These are phyloP conservation scores for Calendula officinalis DNA, from an alignment of 129 eudicot genomes.

Conservation along the genomic window DNA sequence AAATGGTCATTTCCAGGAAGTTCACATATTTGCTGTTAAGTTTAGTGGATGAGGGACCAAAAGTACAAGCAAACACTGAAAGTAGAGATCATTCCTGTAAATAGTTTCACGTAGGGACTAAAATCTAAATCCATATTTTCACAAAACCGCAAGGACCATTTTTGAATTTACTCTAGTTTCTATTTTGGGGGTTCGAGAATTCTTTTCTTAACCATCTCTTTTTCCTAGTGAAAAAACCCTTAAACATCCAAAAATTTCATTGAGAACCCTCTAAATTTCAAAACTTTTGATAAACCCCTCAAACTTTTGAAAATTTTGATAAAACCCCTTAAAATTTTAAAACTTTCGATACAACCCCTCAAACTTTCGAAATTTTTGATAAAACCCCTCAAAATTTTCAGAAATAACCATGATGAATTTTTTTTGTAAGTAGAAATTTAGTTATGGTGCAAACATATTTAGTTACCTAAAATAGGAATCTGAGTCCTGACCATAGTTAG, in stretches of 20 bases:
- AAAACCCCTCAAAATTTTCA: background rate
- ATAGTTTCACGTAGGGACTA: no score
- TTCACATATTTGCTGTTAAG: no score
- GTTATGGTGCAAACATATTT: constrained; percentile 1
- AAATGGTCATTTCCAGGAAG: no score
- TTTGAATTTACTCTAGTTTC: background rate
- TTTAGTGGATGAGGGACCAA: no score
- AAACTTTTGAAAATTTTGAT: background rate
- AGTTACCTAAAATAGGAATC: background rate
- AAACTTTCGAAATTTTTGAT: background rate
- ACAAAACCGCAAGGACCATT: no score
- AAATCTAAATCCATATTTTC: no score
- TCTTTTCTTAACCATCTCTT: background rate
- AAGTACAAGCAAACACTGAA: no score
- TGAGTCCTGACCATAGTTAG: background rate
- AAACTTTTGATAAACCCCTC: background rate
- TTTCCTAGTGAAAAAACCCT: background rate
- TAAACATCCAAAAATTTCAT: background rate
- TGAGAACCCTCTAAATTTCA: background rate
- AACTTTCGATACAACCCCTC: background rate
- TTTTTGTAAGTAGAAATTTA: background rate
- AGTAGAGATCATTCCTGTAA: no score
- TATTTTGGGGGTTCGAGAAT: background rate
- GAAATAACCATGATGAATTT: no score
- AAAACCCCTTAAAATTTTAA: background rate